These are phyloP conservation scores for Alternaria brassicicola DNA, from an alignment of 2,329 filamentous ascomycete genomes.

Conservation along the genomic window DNA sequence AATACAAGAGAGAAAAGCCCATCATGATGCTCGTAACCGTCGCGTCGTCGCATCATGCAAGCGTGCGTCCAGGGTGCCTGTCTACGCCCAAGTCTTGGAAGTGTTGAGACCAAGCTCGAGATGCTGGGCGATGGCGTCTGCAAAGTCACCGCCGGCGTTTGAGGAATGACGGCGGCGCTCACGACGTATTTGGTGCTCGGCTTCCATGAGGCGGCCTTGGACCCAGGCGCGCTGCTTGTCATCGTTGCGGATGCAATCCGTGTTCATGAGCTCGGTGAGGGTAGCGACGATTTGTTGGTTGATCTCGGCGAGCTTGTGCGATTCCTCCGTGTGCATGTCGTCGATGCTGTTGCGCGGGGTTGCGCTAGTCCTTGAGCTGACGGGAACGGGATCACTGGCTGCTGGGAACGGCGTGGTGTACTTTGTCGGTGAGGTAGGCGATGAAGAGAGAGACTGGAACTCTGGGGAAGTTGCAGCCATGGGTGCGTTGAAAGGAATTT, in stretches of 20 bases:
- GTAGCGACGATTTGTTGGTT: constrained; percentile 61
- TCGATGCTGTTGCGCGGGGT: constrained; percentile 31
- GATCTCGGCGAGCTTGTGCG: constrained; percentile 56
- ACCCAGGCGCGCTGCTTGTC: constrained; percentile 56
- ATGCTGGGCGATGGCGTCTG: constrained; percentile 45
- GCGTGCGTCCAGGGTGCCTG: neutral
- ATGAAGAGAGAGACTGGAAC: constrained; percentile 44
- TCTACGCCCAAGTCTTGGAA: constrained; percentile 39
- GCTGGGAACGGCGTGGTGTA: constrained; percentile 32
- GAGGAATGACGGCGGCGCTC: constrained; percentile 50
- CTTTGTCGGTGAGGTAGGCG: constrained; percentile 34
- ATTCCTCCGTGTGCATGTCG: constrained; percentile 49
- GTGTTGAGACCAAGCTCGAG: constrained; percentile 37
- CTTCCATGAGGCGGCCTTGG: constrained; percentile 60
- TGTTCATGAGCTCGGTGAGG: constrained; percentile 61
- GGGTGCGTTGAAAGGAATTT: constrained; percentile 41
- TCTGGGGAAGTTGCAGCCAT: constrained; percentile 46
- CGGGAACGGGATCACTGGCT: constrained; percentile 33
- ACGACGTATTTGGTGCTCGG: constrained; percentile 57
- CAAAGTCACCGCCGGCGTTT: constrained; percentile 43
- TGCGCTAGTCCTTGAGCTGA: constrained; percentile 20
- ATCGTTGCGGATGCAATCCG: constrained; percentile 57
- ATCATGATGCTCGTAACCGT: neutral
- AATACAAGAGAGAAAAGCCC: constrained; percentile 3
- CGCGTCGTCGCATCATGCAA: neutral